Evolutionary conservation across 805 yeast genomes (phyloP), one percentile per base, ranked within the genome.

Genomic region (Kluyveromyces nonfermentans): DNA sequence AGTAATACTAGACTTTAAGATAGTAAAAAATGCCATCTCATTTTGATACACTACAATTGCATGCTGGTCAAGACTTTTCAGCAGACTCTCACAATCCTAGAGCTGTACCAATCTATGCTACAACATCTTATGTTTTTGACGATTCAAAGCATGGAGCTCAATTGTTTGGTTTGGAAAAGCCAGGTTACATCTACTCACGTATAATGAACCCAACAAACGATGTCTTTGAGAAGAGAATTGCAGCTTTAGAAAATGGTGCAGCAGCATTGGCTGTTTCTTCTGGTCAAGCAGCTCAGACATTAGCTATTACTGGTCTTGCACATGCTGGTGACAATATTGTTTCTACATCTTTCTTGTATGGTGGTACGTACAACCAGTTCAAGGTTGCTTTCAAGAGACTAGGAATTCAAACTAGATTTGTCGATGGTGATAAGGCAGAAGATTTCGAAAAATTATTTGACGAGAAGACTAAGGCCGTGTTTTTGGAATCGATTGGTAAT

Each of bases 311-410:
- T 31, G 86, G 86, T 45, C 73, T 88, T 54, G 94, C 96, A 33
- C 87, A 83, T 53, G 64, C 77, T 44, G 97, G 97, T 55, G 95
- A 87, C 62, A 93, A 93, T 69, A 76, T 90, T 53, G 77, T 90
- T 44, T 81, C 96, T 25, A 82, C 96, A 19, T 77, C 95, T 6
- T 86, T 62, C 71, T 71, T 90, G 49, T 90, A 93, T 62, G 98
- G 98, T 53, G 98, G 98, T 57, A 89, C 97, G 46, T 88, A 82
- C 70, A 90, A 90, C 64, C 96, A 90, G 64, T 85, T 90, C 73
- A 88, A 87, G 66, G 94, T 87, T 53, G 81, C 93, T 18, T 84
- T 90, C 73, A 85, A 85, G 68, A 77, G 94, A 60, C 70, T 88
- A 43, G 96, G 96, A 28, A 82, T 90, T 53, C 87, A 84, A 59